A percentile compares a stretch with the other conserved stretches of the same genome.
These are phyloP conservation scores for Thalassiosira oceanica DNA, from an alignment of 352 stramenopile species.

Conservation along the genomic window DNA sequence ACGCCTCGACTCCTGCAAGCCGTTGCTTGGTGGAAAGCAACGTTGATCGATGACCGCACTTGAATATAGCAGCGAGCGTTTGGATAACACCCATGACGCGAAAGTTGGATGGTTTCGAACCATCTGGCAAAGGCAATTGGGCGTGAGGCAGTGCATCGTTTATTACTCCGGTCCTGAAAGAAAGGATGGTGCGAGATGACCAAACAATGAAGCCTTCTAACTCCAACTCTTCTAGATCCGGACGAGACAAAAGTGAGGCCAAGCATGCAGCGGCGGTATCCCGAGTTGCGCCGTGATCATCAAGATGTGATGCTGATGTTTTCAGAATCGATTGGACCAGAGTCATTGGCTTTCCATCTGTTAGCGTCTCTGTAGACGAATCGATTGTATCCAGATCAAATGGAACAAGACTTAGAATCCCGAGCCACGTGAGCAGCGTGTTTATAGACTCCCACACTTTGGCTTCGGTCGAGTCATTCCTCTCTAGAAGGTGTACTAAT, in stretches of 20 bases:
- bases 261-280: slow-evolving; percentile 93
- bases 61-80: slow-evolving; percentile 80
- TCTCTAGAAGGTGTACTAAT: too few relatives aligned
- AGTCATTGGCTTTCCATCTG: slow-evolving; percentile 17
- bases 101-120: slow-evolving; percentile 54
- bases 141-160: neutral
- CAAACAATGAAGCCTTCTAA: slow-evolving; percentile 90
- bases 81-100: slow-evolving; percentile 76
- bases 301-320: slow-evolving; percentile 61
- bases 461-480: slow-evolving; percentile 82
- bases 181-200: slow-evolving; percentile 51
- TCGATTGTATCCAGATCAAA: slow-evolving; percentile 97
- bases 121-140: slow-evolving; percentile 22
- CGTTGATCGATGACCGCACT: slow-evolving; percentile 63
- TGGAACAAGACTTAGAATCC: slow-evolving; percentile 95
- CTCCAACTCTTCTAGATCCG: slow-evolving; percentile 91
- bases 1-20: slow-evolving; percentile 38
- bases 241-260: slow-evolving; percentile 89
- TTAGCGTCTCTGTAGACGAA: slow-evolving; percentile 72
- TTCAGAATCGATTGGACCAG: slow-evolving; percentile 72
- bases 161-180: slow-evolving; percentile 26
- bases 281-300: slow-evolving; percentile 82
- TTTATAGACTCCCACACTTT: slow-evolving; percentile 87
- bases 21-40: slow-evolving; percentile 42
- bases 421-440: slow-evolving; percentile 94